Base-by-base conservation (phyloP, 2,329 filamentous ascomycete species). In the Xenoacremonium recifei region DNA sequence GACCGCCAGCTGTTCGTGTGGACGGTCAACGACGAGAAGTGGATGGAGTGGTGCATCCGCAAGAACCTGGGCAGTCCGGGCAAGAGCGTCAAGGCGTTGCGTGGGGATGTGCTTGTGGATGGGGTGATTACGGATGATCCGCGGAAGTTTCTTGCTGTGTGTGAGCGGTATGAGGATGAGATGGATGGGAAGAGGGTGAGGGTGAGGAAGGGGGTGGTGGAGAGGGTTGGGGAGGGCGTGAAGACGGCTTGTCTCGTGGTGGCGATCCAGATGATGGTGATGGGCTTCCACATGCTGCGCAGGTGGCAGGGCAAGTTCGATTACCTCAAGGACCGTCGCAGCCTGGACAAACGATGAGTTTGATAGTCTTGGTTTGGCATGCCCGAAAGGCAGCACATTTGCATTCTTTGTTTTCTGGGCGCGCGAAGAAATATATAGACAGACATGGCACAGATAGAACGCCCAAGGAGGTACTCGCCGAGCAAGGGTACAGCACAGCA, bases 111-210 rank as follows among this genome's bases (percentile, higher is more conserved):
- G 11, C 45, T 64, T 21, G 69, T 95, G 1, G 87, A 95, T 54
- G 91, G 88, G 1, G 85, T 96, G 4, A 83, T 96, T 39, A 95
- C 90, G 0, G 91, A 96, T 59, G 83, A 96, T 53, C 87, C 88
- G 1, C 77, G 77, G 59, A 65, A 77, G 50, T 92, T 83, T 57
- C 60, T 82, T 18, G 76, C 84, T 33, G 74, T 89, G 2, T 80
- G 78, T 48, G 57, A 71, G 35, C 54, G 65, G 32, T 61, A 50
- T 38, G 63, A 67, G 48, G 59, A 66, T 31, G 63, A 66, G 45
- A 45, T 59, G 33, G 63, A 65, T 27, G 61, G 55, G 4, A 54
- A 46, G 40, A 13, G 45, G 12, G 29, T 39, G 23, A 40, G 37
- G 29, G 38, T 42, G 23, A 23, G 38, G 21, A 39, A 35, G 16